Conservation (phyloP, 257 asterid species). For the Penstemon newberryi region DNA sequence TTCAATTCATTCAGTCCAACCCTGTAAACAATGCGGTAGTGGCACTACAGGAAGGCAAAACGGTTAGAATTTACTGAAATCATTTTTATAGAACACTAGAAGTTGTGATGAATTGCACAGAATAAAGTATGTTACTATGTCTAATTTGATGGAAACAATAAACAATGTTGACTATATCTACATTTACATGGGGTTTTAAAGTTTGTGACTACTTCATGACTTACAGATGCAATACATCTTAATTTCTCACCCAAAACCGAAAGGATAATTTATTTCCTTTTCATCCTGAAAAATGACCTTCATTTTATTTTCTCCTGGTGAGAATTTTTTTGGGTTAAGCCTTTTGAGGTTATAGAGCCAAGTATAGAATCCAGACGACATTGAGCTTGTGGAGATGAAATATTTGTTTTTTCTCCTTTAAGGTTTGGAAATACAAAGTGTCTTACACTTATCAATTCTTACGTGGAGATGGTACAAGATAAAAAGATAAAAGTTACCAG, state of each 20-base stretch:
- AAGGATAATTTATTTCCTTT: background rate
- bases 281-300: background rate
- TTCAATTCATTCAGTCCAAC: background rate
- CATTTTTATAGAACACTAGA: background rate
- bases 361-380: slow-evolving; percentile 1
- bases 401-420: background rate
- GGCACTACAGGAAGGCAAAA: background rate
- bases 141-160: background rate
- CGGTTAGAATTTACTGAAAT: background rate
- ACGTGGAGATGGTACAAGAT: background rate
- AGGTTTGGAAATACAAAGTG: background rate
- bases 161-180: background rate
- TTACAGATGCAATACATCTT: background rate
- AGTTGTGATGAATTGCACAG: background rate
- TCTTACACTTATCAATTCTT: background rate
- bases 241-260: no score
- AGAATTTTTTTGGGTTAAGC: no score
- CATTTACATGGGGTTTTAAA: background rate
- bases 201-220: background rate
- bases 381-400: background rate
- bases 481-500: background rate
- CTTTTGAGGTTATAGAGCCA: no score
- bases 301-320: background rate
- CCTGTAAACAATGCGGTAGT: background rate
- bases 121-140: background rate